Percentiles rank a stretch among this genome's conserved stretches.
These are phyloP conservation scores for Bolboschoenus planiculmis DNA, from an alignment of 176 grass and related monocot species.

Conservation along the genomic window DNA sequence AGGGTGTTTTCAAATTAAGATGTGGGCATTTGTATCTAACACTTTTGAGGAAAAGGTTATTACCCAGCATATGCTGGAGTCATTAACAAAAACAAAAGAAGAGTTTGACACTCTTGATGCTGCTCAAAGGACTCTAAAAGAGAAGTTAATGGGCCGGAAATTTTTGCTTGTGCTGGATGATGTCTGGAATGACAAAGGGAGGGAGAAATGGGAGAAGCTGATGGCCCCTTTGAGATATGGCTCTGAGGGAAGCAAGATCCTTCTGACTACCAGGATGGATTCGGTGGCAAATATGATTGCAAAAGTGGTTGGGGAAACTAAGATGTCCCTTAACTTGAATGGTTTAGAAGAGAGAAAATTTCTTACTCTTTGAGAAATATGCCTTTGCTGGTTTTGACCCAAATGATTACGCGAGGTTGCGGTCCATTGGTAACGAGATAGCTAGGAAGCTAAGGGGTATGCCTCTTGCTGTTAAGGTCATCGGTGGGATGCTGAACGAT, in stretches of 20 bases:
- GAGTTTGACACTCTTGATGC: not conserved
- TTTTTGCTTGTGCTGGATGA: slow-evolving; percentile 34
- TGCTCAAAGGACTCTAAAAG: slow-evolving; percentile 4
- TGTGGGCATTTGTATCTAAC: slow-evolving; percentile 21
- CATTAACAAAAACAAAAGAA: not conserved
- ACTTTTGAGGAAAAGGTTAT: not conserved
- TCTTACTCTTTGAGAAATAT: slow-evolving; percentile 25
- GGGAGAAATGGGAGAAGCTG: not conserved
- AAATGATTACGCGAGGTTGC: not conserved
- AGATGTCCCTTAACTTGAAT: not conserved
- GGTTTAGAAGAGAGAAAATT: slow-evolving; percentile 11
- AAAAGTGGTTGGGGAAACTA: not conserved
- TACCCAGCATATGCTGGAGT: slow-evolving; percentile 13
- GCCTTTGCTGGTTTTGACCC: not conserved
- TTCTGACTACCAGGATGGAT: slow-evolving; percentile 17
- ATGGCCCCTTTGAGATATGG: slow-evolving; percentile 7
- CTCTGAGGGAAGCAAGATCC: slow-evolving; percentile 13
- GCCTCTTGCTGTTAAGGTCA: slow-evolving; percentile 19
- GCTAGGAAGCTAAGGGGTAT: slow-evolving; percentile 11
- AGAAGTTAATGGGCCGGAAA: not conserved
- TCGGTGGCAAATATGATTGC: slow-evolving; percentile 18
- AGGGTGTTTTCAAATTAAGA: slow-evolving; percentile 9
- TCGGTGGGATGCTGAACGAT: slow-evolving; percentile 15
- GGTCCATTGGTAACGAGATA: slow-evolving; percentile 2
- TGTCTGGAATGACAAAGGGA: slow-evolving; percentile 23